These are phyloP conservation scores for Quercus phellos DNA, from an alignment of 331 rosid genomes.

Conservation along the genomic window DNA sequence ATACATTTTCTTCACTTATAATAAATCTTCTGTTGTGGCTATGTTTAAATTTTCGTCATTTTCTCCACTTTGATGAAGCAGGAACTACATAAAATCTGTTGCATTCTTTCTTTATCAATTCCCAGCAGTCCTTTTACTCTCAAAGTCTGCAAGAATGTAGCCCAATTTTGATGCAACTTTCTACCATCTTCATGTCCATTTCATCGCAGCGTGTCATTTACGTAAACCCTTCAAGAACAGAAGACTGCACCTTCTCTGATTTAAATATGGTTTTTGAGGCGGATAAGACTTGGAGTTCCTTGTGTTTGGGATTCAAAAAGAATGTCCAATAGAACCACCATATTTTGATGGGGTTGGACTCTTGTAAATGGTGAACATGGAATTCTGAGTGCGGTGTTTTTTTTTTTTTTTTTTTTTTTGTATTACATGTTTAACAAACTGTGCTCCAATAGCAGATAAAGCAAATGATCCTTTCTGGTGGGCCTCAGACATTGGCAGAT, in stretches of 20 bases:
- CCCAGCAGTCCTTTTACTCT: conserved; percentile 16
- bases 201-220: background rate
- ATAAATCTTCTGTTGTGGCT: background rate
- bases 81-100: conserved; percentile 34
- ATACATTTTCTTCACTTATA: background rate
- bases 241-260: background rate
- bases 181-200: background rate
- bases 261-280: background rate
- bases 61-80: conserved; percentile 19
- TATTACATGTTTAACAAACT: background rate
- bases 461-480: background rate
- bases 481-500: background rate
- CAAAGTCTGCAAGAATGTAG: conserved; percentile 21
- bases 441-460: background rate
- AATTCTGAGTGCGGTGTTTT: background rate
- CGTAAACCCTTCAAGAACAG: background rate
- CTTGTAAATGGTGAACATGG: background rate
- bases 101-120: conserved; percentile 25
- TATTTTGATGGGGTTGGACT: background rate
- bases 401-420: background rate
- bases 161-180: conserved; percentile 4
- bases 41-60: background rate
- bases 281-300: background rate
- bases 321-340: background rate
- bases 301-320: background rate